Base-by-base conservation (phyloP, 768 basidiomycete genomes). In the Porpolomopsis calyptriformis region DNA sequence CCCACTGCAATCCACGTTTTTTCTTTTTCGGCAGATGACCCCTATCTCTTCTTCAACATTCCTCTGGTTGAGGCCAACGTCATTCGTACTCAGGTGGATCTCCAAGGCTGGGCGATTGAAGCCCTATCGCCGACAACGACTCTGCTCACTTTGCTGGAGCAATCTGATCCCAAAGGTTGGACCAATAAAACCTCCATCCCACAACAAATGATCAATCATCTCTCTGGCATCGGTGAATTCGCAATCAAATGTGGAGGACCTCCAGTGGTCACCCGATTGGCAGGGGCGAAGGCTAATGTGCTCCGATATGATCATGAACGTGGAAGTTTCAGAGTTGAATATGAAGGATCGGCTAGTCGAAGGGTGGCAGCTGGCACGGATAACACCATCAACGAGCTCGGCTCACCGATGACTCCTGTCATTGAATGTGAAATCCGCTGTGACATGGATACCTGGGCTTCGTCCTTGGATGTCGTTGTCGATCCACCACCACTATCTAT, bases 21-120 rank as follows among this genome's bases (percentile, higher is more conserved):
- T 61, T 81, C 85, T 1, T 96, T 96, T 64, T 96, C 93, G 3
- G 86, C 82, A 0, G 91, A 97, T 52, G 90, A 97, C 53, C 77
- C 77, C 43, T 78, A 85, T 46, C 72, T 96, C 11, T 96, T 97
- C 63, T 83, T 89, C 0, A 74, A 70, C 50, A 74, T 77, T 51
- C 88, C 74, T 38, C 69, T 69, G 9, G 68, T 64, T 1, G 88
- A 86, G 40, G 80, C 85, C 0, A 84, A 76, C 53, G 74, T 85
- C 41, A 94, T 96, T 50, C 84, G 93, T 5, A 89, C 88, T 0
- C 93, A 98, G 61, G 82, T 94, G n/a, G 92, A 96, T 59, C 70
- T 99, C n/a, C 92, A 91, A 65, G 96, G 94, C 39, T 98, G 93
- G 88, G 88, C 94, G 1, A 91, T 99, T 54, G 94, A 98, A 63